These are phyloP conservation scores for Xerocomellus intermedius DNA, from an alignment of 768 basidiomycete genomes.

Conservation along the genomic window DNA sequence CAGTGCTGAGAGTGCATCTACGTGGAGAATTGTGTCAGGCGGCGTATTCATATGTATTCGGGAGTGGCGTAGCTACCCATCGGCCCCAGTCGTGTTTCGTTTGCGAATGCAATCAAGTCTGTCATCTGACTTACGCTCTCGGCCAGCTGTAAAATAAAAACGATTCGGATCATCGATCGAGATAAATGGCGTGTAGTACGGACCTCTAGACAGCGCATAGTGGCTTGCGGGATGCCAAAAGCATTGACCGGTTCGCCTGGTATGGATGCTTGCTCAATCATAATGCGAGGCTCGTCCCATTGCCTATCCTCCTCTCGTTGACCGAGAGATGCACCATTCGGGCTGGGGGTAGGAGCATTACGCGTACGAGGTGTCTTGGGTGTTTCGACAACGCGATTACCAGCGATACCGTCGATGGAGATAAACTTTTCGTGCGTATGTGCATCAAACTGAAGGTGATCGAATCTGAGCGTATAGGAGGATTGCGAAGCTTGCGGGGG, in stretches of 20 bases:
- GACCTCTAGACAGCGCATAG: constrained; percentile 86
- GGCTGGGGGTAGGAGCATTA: constrained; percentile 35
- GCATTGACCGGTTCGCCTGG: constrained; percentile 85
- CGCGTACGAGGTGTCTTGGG: constrained; percentile 38
- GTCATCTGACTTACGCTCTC: constrained; percentile 81
- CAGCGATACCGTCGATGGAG: constrained; percentile 59
- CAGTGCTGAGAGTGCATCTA: constrained; percentile 45
- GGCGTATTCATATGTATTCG: constrained; percentile 24
- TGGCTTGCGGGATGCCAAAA: constrained; percentile 85
- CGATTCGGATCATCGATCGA: constrained; percentile 2
- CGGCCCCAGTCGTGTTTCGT: constrained; percentile 54
- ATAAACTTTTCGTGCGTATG: constrained; percentile 73
- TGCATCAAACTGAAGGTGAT: constrained; percentile 73
- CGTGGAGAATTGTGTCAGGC: constrained; percentile 23
- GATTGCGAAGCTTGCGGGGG: constrained; percentile 21
- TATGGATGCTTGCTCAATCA: constrained; percentile 61
- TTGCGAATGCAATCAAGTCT: constrained; percentile 69
- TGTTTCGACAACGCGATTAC: constrained; percentile 44
- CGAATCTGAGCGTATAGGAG: constrained; percentile 55
- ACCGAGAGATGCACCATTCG: constrained; percentile 24
- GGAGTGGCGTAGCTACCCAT: constrained; percentile 50
- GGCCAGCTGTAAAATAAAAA: constrained; percentile 50
- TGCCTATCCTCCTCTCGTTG: constrained; percentile 53
- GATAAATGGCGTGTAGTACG: constrained; percentile 16
- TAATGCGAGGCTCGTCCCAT: constrained; percentile 65